Base-by-base conservation (phyloP, 1,284 basidiomycete genomes). In the Marasmius fiardii region DNA sequence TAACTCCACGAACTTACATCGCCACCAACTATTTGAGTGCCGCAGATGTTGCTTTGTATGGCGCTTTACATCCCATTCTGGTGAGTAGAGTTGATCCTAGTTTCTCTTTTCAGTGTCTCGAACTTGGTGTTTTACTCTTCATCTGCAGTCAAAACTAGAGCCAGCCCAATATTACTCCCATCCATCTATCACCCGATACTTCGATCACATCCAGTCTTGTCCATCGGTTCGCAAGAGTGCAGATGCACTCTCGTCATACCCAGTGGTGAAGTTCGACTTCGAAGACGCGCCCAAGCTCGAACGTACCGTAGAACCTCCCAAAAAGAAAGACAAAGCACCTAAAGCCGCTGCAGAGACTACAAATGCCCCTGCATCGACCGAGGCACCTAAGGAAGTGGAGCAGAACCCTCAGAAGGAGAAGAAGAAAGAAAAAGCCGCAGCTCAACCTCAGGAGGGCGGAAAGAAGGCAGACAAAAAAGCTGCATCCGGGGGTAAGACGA, bases 161-260 rank as follows among this genome's bases (percentile, higher is more conserved):
- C 75, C 88, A 0, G 63, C 79, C 21, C 82, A 90, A 69, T 87
- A 91, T 74, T 87, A 88, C 67, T 73, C 85, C 26, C 81, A 84
- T 56, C 92, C 95, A 5, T 82, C 92, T 24, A 72, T 98, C 48
- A 90, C 91, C 45, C 91, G 95, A 52, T 96, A 95, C 79, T 96
- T 97, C 68, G 90, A 95, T 69, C 92, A 96, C 70, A 83, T 98
- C 58, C 95, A 98, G 76, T 79, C 83, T 50, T 78, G 79, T 21
- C 77, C 86, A 3, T 67, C 77, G 37, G 80, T 95, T 28, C 77
- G 81, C 33, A 72, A 75, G 56, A 77, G 80, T 1, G 82, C 86
- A 6, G 76, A 78, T 37, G 64, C 75, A 1, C 69, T 76, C 1
- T 80, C 87, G 5, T 74, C 81, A 0, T 92, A 90, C 71, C 71